phyloP scores from a whole-genome alignment of 1,284 basidiomycete species.

The Paramarasmius palmivorus region DNA sequence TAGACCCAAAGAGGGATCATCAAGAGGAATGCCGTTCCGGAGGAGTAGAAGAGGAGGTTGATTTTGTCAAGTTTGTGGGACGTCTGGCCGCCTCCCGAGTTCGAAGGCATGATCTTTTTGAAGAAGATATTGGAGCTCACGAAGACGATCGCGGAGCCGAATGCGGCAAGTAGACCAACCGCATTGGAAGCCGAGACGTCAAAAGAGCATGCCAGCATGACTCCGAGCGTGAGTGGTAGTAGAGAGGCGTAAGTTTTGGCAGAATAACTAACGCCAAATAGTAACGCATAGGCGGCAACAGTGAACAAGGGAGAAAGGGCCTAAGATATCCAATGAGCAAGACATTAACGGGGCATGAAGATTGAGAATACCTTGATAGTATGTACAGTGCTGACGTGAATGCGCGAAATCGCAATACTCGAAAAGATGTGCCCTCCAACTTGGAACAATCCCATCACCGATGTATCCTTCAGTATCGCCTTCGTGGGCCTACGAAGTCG shows the following conservation, averaged over 20 bases:
- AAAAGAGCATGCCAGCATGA: conserved; percentile 97
- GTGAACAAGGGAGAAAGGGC: conserved; percentile 97
- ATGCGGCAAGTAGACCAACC: conserved; percentile 85
- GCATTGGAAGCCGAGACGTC: conserved; percentile 86
- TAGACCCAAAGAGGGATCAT: conserved; percentile 96
- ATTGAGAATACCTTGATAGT: conserved; percentile 86
- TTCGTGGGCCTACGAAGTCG: conserved; percentile 69
- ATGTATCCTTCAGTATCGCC: conserved; percentile 75
- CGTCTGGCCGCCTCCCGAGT: conserved; percentile 38
- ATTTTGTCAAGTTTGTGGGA: conserved; percentile 93
- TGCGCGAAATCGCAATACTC: conserved; percentile 93
- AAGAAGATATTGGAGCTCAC: conserved; percentile 99
- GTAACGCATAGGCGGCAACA: conserved; percentile 88
- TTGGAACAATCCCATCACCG: conserved; percentile 93
- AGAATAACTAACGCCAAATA: conserved; percentile 94
- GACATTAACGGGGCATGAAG: neutral
- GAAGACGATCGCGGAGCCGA: conserved; percentile 94
- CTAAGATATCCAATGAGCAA: conserved; percentile 40
- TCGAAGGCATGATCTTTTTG: conserved; percentile 95
- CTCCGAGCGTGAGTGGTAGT: conserved; percentile 91
- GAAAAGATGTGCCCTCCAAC: conserved; percentile 98
- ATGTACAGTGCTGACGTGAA: conserved; percentile 97
- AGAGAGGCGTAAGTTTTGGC: conserved; percentile 91
- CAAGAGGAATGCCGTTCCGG: conserved; percentile 89
- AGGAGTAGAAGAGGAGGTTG: conserved; percentile 94